Percentiles rank a stretch among this genome's conserved stretches.
Evolutionary conservation across 2,329 filamentous ascomycete species (phyloP).

Genomic region (Chalaropsis thielavioides): DNA sequence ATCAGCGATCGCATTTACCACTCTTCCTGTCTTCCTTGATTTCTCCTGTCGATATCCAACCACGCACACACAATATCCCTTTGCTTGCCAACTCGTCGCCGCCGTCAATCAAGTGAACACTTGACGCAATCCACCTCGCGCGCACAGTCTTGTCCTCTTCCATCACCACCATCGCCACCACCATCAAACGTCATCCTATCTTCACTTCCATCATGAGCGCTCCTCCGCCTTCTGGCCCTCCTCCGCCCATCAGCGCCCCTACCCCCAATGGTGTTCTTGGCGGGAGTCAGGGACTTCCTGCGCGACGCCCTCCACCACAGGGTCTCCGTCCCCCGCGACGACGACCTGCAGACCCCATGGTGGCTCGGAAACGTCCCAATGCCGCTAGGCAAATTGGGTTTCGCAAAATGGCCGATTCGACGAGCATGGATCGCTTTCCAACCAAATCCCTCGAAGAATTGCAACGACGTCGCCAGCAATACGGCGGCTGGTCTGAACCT

Average conservation of each 20-base stretch:
- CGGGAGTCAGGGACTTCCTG: slow-evolving; percentile 5
- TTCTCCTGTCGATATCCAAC: background rate
- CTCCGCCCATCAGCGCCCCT: slow-evolving; percentile 24
- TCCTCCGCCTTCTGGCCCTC: slow-evolving; percentile 25
- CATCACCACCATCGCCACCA: background rate
- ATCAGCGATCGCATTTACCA: background rate
- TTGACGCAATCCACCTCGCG: background rate
- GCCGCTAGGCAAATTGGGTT: slow-evolving; percentile 15
- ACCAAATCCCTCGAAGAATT: slow-evolving; percentile 19
- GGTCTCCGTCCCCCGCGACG: slow-evolving; percentile 13
- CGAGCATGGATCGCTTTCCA: slow-evolving; percentile 9
- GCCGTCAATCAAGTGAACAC: background rate
- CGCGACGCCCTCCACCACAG: slow-evolving; percentile 14
- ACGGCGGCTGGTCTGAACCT: slow-evolving; percentile 45
- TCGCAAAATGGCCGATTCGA: slow-evolving; percentile 13
- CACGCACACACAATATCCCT: background rate
- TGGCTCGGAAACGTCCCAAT: slow-evolving; percentile 13
- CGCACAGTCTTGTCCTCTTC: background rate
- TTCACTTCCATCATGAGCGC: slow-evolving; percentile 30
- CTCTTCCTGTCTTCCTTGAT: background rate
- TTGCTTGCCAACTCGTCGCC: background rate
- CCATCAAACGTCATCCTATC: background rate
- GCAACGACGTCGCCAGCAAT: slow-evolving; percentile 31
- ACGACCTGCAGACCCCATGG: slow-evolving; percentile 17
- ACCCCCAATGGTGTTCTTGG: background rate